A percentile compares a stretch with the other conserved stretches of the same genome.
phyloP scores from a whole-genome alignment of 768 basidiomycete genomes.

The Russula olivacea region DNA sequence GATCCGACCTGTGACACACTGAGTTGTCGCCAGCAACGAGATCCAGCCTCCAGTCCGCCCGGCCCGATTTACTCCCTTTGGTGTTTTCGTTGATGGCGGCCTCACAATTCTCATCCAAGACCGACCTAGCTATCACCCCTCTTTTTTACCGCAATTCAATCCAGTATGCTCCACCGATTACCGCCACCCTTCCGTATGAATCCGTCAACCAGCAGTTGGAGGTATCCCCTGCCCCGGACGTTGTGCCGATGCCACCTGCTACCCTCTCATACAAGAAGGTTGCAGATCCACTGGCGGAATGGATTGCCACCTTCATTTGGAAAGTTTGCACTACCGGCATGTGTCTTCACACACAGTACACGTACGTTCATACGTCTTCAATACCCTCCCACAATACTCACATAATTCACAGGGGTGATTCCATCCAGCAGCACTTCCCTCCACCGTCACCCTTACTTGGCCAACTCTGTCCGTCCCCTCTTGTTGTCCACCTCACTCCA shows the following conservation, averaged over 20 bases:
- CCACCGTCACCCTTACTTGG: conserved; percentile 48
- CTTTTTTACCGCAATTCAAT: conserved; percentile 24
- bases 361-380: conserved; percentile 40
- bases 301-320: conserved; percentile 78
- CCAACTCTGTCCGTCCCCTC: conserved; percentile 61
- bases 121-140: conserved; percentile 7
- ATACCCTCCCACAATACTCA: background rate
- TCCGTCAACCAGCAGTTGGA: conserved; percentile 29
- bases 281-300: conserved; percentile 70
- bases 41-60: conserved; percentile 59
- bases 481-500: conserved; percentile 74
- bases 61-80: conserved; percentile 74
- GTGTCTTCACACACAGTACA: conserved; percentile 49
- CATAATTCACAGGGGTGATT: conserved; percentile 11
- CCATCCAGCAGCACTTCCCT: conserved; percentile 37
- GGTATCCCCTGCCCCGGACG: conserved; percentile 38
- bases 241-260: conserved; percentile 44
- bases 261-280: conserved; percentile 61
- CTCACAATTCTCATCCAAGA: conserved; percentile 17
- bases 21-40: conserved; percentile 26
- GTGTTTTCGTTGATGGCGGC: conserved; percentile 67
- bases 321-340: conserved; percentile 70
- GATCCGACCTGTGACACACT: conserved; percentile 27
- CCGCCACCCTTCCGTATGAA: conserved; percentile 25
- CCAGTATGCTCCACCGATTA: conserved; percentile 26